Base-by-base conservation (phyloP, 2,329 filamentous ascomycete genomes). In the Paracoccidioides lutzii region DNA sequence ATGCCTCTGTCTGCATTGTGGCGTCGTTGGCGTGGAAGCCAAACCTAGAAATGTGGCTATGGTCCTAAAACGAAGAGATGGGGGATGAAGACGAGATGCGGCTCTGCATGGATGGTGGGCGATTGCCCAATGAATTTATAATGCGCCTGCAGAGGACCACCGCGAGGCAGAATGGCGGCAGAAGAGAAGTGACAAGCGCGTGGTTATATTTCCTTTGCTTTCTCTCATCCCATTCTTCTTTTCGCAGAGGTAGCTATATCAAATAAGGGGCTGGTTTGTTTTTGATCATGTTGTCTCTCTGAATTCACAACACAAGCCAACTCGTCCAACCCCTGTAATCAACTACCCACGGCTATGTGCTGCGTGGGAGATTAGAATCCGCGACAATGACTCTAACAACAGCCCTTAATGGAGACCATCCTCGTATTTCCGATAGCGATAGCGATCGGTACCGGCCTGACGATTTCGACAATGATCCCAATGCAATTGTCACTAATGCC, bases 401-500 rank as follows among this genome's bases (percentile, higher is more conserved):
- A 22, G 43, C 43, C 30, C 53, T 32, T 28, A 48, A 50, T 55
- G 53, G 43, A 5, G 43, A 42, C 5, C 33, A 9, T 10, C 41
- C 55, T 55, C 50, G 52, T 53, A 37, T 32, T 55, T 57, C 43
- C 12, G 51, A 53, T 43, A 54, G 22, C 30, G 46, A 52, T n/a
- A 37, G 43, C 45, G 41, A 49, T 55, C 43, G 33, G 32, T 49
- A 15, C 22, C 45, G 38, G 35, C 30, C 32, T 10, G 30, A 22
- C 30, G 42, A 43, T 38, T 38, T 12, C 5, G 43, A 46, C 15
- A 38, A 53, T 33, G 33, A 44, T n/a, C 56, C 50, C 33, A 32
- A 58, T 38, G 38, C 56, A n/a, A 57, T 61, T 14, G 32, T 53
- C 32, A 52, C 42, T 10, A 44, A 53, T 42, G 38, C 59, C 3